Evolutionary conservation across 371 early-diverging fungal genomes (phyloP).

Genomic region (Choanephora cucurbitarum): DNA sequence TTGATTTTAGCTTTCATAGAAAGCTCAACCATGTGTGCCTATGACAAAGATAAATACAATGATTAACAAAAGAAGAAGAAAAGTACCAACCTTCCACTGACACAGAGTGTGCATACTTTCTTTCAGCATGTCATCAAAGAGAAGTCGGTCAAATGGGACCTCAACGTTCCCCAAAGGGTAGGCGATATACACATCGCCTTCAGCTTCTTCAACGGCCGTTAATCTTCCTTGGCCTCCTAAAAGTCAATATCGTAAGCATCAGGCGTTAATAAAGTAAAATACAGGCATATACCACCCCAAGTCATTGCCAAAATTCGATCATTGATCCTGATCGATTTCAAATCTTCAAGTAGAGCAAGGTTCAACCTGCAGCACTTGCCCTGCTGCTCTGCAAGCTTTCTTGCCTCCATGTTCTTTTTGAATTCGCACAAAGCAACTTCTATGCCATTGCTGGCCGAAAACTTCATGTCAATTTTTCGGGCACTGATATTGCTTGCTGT

Average conservation of each 20-base stretch:
- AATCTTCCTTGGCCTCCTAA: not conserved
- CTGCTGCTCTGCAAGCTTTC: not conserved
- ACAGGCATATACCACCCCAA: not conserved
- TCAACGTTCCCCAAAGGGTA: not conserved
- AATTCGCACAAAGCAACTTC: not conserved
- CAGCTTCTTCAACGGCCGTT: not conserved
- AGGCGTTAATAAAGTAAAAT: not conserved
- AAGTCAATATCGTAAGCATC: not conserved
- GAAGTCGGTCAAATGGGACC: not conserved
- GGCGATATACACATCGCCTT: not conserved
- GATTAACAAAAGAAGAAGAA: not conserved
- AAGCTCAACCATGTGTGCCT: not conserved
- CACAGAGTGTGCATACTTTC: not conserved
- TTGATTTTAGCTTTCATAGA: not conserved
- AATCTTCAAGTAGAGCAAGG: not conserved
- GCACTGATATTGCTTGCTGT: not conserved
- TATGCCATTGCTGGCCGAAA: not conserved
- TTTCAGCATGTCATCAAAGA: not conserved
- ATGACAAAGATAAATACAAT: not conserved
- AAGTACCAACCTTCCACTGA: not conserved
- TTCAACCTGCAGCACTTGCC: not conserved
- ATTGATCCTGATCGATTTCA: not conserved
- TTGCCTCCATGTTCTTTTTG: not conserved
- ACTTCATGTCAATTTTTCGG: not conserved
- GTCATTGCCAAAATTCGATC: not conserved